Base-by-base conservation (phyloP, 139 green algal species). In the Chlamydomonas sphaeroides region DNA sequence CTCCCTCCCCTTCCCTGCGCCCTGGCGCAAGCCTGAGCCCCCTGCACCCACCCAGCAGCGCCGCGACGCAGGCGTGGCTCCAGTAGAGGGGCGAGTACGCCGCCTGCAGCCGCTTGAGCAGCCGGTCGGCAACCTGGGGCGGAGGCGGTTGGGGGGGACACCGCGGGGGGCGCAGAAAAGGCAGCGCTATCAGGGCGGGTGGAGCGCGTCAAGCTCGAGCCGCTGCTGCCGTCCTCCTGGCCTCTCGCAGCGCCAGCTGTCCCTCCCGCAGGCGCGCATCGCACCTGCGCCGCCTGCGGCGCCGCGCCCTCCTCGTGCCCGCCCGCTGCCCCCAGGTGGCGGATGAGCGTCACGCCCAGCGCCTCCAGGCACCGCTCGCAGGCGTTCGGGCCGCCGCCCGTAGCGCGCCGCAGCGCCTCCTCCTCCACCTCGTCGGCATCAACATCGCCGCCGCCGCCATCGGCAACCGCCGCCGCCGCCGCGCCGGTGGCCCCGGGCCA, bases 261-360 rank as follows among this genome's bases (percentile, higher is more conserved):
- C n/a, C n/a, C n/a, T n/a, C n/a, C n/a, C n/a, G n/a, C n/a, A n/a
- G n/a, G n/a, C n/a, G n/a, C n/a, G n/a, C n/a, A n/a, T n/a, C n/a
- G n/a, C n/a, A n/a, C n/a, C 39, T n/a, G 41, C 5, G n/a, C 25
- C 25, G 51, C 72, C 65, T 80, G 62, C 42, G 84, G 84, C 49
- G 73, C 49, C 6, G 33, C 39, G 23, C 80, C 85, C n/a, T 86
- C 74, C 57, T 78, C 75, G 33, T 81, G 65, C 3, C 51, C 66
- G 14, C 62, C 74, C 38, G 45, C 72, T 17, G 8, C 62, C 1
- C 51, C 76, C 81, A 90, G 53, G 65, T 87, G 69, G 17, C 45
- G n/a, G 42, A 90, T 84, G 20, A 90, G 77, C 53, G 86, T 59
- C 49, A 90, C 56, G 3, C 69, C 76, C 62, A 90, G 53, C 15